Evolutionary conservation across 768 basidiomycete species (phyloP).

Genomic region (Russula lepida): DNA sequence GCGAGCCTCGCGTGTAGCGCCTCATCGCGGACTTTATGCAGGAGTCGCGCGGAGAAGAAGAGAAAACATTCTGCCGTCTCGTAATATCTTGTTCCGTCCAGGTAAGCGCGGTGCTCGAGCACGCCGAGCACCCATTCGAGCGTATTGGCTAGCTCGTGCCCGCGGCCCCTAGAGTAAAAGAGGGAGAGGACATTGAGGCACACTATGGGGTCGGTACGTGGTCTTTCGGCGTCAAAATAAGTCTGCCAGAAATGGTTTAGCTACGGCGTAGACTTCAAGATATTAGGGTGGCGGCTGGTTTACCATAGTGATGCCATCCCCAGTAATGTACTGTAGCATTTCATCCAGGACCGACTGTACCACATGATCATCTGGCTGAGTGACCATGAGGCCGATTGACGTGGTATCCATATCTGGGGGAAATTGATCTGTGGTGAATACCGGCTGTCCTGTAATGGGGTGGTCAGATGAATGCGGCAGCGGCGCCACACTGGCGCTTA

Average conservation of each 20-base stretch:
- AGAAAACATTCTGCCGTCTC: constrained; percentile 45
- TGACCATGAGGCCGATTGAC: constrained; percentile 42
- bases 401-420: constrained; percentile 54
- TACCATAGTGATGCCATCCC: constrained; percentile 40
- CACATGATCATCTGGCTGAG: constrained; percentile 27
- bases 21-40: constrained; percentile 29
- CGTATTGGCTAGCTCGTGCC: constrained; percentile 36
- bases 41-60: constrained; percentile 41
- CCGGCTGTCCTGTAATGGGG: constrained; percentile 28
- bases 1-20: constrained; percentile 31
- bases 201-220: constrained; percentile 46
- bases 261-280: not conserved
- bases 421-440: constrained; percentile 41
- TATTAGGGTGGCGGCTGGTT: not conserved
- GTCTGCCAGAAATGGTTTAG: constrained; percentile 30
- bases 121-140: constrained; percentile 43
- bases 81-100: constrained; percentile 50
- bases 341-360: constrained; percentile 45
- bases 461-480: not conserved
- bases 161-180: constrained; percentile 44
- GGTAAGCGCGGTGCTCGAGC: constrained; percentile 44
- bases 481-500: constrained; percentile 32
- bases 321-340: constrained; percentile 43
- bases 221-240: constrained; percentile 44
- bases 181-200: constrained; percentile 43